Evolutionary conservation across 1,284 basidiomycete genomes (phyloP).

Genomic region (Marasmius oreades): DNA sequence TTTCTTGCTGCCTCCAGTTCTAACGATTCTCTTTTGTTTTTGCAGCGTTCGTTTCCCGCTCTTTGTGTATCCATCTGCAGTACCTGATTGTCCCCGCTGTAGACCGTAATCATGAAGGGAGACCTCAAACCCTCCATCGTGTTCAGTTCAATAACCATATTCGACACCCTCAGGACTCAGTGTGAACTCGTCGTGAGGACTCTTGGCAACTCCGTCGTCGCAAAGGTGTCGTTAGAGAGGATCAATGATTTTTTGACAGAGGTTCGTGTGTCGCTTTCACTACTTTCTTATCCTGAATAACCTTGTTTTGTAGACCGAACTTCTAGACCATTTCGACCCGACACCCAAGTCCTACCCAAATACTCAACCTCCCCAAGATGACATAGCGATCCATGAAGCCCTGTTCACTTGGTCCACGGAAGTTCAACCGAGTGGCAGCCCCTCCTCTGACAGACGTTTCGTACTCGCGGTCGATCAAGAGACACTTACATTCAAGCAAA

Average conservation of each 20-base stretch:
- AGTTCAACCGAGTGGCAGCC: slow-evolving; percentile 4
- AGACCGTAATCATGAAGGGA: not conserved
- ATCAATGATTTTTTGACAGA: slow-evolving; percentile 37
- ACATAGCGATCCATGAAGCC: slow-evolving; percentile 26
- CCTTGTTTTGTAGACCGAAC: slow-evolving; percentile 29
- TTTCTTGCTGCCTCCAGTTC: not conserved
- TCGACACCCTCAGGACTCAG: slow-evolving; percentile 16
- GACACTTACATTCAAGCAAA: slow-evolving; percentile 39
- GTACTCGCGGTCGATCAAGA: slow-evolving; percentile 35
- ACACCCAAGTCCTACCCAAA: not conserved
- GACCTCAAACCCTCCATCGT: slow-evolving; percentile 4
- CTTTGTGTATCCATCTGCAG: not conserved
- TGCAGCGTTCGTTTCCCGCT: not conserved
- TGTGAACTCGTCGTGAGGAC: slow-evolving; percentile 8
- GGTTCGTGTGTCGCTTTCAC: slow-evolving; percentile 7
- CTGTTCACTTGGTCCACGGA: slow-evolving; percentile 15
- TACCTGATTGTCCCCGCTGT: not conserved
- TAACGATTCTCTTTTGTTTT: not conserved
- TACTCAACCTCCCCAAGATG: not conserved
- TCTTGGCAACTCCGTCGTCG: slow-evolving; percentile 13
- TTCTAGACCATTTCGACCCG: slow-evolving; percentile 33
- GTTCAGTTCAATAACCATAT: slow-evolving; percentile 17
- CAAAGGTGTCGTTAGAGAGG: slow-evolving; percentile 21
- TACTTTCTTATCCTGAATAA: not conserved
- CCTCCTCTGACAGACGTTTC: slow-evolving; percentile 21